Evolutionary conservation across 169 alveolate species (phyloP), one percentile per base, ranked within the genome.

Genomic region (Eimeria praecox): DNA sequence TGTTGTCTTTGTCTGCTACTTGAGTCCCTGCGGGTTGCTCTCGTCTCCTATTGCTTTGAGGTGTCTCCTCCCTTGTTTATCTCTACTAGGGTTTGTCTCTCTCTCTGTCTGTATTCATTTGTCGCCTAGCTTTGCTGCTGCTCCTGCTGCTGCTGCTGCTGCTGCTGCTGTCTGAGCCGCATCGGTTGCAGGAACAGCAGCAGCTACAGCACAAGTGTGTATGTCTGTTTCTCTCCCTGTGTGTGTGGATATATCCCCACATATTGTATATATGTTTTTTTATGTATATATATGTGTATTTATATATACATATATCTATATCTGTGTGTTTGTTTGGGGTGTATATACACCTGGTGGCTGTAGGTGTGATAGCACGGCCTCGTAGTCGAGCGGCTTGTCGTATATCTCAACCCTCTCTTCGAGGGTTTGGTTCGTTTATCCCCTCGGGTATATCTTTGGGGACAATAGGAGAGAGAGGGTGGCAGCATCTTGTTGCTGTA

Each of bases 401-500:
- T 16, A 27, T 46, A 1, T 42, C 49, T 42, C 71, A 38, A 1
- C 12, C 64, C 14, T 80, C 69, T 24, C 10, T 10, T 6, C 6
- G 46, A 1, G 64, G 38, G 14, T 80, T 80, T 42, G 35, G 71
- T 3, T 71, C 90, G 46, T 80, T 80, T 62, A 30, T 80, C 2
- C 90, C 90, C 49, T 80, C 90, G 40, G 71, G 71, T 49, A 71
- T 62, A 1, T 46, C 69, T 22, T 24, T 80, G 9, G 33, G n/a
- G 59, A 1, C 4, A 8, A 1, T 46, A 35, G n/a, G n/a, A n/a
- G 69, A 80, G 42, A 42, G 46, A 8, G 90, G 90, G 73, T 80
- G 90, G 90, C 90, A 80, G 12, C 90, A 80, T 44, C 40, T 80
- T 10, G 90, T 49, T 54, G 90, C 90, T 3, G 90, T 80, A 35